Evolutionary conservation across 73 alveolate species (phyloP).

Genomic region (Uronychia setigera): DNA sequence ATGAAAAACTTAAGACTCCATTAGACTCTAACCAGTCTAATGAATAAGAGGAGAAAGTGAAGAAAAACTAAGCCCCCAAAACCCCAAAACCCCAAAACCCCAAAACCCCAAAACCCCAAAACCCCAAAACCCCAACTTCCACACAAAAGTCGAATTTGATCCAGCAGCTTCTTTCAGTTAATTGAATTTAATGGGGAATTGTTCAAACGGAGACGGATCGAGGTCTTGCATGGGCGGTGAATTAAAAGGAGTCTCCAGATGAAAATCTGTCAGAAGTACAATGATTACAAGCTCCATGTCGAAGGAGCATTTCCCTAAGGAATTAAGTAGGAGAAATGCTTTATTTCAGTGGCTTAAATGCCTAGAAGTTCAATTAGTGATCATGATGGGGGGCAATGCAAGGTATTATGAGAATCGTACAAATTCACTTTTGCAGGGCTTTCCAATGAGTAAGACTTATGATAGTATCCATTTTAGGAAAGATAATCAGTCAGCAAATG

Average conservation of each 20-base stretch:
- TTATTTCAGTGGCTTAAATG: neutral
- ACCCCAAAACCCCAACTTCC: neutral
- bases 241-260: neutral
- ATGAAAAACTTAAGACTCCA: conserved; percentile 5
- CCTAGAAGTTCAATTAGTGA: no score
- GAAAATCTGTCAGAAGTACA: neutral
- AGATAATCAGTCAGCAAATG: no score
- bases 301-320: neutral
- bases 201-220: conserved; percentile 9
- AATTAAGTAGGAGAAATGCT: neutral
- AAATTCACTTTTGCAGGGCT: no score
- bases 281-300: neutral
- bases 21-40: no score
- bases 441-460: no score
- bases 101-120: neutral
- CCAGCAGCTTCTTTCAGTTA: no score
- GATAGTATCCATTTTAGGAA: no score
- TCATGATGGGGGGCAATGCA: no score
- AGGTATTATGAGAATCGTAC: no score
- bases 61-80: neutral
- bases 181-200: no score
- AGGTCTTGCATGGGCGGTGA: no score
- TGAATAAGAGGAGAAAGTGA: neutral
- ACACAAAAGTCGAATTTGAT: neutral
- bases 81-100: neutral